Base-by-base conservation (phyloP, 129 eudicot species). In the Escallonia rubra region DNA sequence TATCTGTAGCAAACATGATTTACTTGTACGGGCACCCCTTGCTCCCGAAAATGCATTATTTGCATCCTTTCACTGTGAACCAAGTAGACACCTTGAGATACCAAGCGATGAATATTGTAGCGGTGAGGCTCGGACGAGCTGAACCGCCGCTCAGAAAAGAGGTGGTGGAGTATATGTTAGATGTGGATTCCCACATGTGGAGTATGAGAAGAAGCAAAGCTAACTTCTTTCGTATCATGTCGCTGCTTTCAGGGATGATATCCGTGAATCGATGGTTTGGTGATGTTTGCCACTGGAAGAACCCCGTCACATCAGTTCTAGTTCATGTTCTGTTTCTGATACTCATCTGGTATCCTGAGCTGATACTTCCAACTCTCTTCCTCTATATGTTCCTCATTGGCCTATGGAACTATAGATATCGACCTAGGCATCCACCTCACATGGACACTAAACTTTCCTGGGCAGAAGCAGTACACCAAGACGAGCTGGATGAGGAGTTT, bases 161-260 rank as follows among this genome's bases (percentile, higher is more conserved):
- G 67, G 89, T 89, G 66, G 92, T 89, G 0, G 93, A 89, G 75
- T 89, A 80, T 81, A 85, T 89, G 96, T 69, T 89, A 42, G 96
- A 89, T 59, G 96, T 82, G 2, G 96, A 86, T 72, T 89, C 96
- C 61, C 89, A 89, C 63, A 85, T 89, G 89, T 89, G 96, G 96
- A 85, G 91, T 62, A 85, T 88, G 91, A 82, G 96, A 70, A 72
- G 90, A 88, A 85, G 91, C 82, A 89, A 89, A 69, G 96, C 96
- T 3, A 89, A 85, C 78, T 84, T 83, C 72, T 83, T 83, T 65
- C 66, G 95, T 44, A 79, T 87, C 34, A 80, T 84, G 82, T 76
- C 95, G 1, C 58, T 87, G 14, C 64, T 87, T 43, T 81, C 90
- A 0, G 83, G 95, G 10, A 63, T 79, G 16, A 63, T 84, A 23